These are phyloP conservation scores for Globisporangium cystogenes DNA, from an alignment of 352 stramenopile species.

Conservation along the genomic window DNA sequence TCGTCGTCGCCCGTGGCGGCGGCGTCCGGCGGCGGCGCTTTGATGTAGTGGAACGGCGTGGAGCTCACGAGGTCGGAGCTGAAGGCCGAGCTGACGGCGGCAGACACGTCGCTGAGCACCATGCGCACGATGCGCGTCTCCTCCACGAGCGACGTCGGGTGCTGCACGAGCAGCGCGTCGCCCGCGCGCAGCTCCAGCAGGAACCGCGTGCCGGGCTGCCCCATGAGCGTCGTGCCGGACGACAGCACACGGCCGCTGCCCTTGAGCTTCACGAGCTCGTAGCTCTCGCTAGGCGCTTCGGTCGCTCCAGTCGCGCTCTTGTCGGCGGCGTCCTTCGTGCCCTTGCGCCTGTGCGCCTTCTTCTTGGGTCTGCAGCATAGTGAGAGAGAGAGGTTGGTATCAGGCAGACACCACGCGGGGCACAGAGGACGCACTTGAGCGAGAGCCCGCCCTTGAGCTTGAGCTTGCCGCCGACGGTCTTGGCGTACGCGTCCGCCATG, in stretches of 20 bases:
- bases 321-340: conserved; percentile 25
- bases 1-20: conserved; percentile 33
- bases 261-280: conserved; percentile 72
- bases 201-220: conserved; percentile 77
- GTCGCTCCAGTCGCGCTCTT: conserved; percentile 9
- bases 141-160: conserved; percentile 80
- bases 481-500: conserved; percentile 37
- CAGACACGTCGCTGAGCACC: conserved; percentile 87
- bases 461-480: conserved; percentile 74
- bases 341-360: conserved; percentile 45
- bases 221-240: conserved; percentile 86
- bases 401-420: not conserved
- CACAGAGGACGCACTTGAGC: conserved; percentile 43
- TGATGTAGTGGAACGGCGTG: conserved; percentile 87
- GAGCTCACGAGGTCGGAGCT: conserved; percentile 87
- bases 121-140: conserved; percentile 89
- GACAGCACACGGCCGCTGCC: conserved; percentile 80
- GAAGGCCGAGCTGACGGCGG: conserved; percentile 81
- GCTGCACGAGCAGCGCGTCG: conserved; percentile 84
- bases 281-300: conserved; percentile 23
- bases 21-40: conserved; percentile 64
- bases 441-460: conserved; percentile 83
- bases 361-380: conserved; percentile 32
- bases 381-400: not conserved
- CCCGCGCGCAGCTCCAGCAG: conserved; percentile 73